Evolutionary conservation across 176 grass and related monocot genomes (phyloP).

Genomic region (Raddia guianensis): DNA sequence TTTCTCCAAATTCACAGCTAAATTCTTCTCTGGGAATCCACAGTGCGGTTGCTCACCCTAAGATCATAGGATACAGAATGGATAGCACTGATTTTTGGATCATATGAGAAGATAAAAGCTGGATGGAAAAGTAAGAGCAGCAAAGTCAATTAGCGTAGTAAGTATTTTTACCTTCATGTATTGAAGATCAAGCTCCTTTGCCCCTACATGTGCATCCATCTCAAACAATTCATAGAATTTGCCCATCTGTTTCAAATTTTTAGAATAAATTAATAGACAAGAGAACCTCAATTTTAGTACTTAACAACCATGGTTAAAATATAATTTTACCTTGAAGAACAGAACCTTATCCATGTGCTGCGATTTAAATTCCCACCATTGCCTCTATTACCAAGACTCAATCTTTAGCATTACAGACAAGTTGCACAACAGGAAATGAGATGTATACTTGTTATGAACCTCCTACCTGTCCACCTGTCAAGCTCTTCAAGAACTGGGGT

Average conservation of each 20-base stretch:
- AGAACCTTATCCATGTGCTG: constrained; percentile 97
- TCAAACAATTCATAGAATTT: constrained; percentile 98
- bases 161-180: constrained; percentile 80
- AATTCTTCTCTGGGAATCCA: constrained; percentile 98
- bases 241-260: constrained; percentile 76
- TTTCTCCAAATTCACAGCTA: constrained; percentile 88
- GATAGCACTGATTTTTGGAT: constrained; percentile 9
- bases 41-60: constrained; percentile 97
- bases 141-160: constrained; percentile 26
- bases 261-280: constrained; percentile 36
- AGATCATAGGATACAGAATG: constrained; percentile 34
- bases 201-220: constrained; percentile 97
- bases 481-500: constrained; percentile 72
- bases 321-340: constrained; percentile 84
- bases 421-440: constrained; percentile 17
- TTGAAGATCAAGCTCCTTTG: constrained; percentile 95
- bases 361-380: constrained; percentile 99
- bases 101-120: constrained; percentile 16
- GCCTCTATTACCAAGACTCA: constrained; percentile 63
- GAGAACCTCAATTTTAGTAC: constrained; percentile 12
- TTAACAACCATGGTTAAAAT: constrained; percentile 19
- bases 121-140: neutral
- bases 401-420: constrained; percentile 31
- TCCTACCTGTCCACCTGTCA: constrained; percentile 85
- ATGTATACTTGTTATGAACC: constrained; percentile 11